Base-by-base conservation (phyloP, 495 filamentous ascomycete genomes). In the Oidiodendron maius region DNA sequence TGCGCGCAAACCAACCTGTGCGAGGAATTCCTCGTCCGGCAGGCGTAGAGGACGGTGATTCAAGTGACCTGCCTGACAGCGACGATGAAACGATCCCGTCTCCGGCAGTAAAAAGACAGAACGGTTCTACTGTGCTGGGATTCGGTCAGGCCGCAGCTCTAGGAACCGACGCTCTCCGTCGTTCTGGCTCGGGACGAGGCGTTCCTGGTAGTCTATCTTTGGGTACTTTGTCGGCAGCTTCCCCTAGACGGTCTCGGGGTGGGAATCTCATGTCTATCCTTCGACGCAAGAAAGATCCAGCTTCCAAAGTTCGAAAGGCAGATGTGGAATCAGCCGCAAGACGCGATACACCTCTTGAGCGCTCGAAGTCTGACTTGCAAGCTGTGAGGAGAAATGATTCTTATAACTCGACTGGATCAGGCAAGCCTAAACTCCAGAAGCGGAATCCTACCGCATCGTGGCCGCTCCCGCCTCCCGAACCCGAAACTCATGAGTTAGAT, bases 41-140 rank as follows among this genome's bases (percentile, higher is more conserved):
- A 21, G 51, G 51, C 36, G 67, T 74, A 26, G 74, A 82, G 50
- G 79, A 80, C 28, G 68, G 70, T 43, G 81, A 86, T 45, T 86
- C 82, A 4, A 83, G 81, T 18, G 82, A 87, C 44, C 69, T 87
- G n/a, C 75, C 82, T 32, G 81, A 84, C 53, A 81, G 77, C 43
- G 65, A 66, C 52, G 57, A 53, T 42, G 46, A 46, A 44, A 51
- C 46, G 48, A 44, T 49, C 18, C n/a, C 46, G 21, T 36, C 48
- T 16, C 12, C 22, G 17, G 20, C 44, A 9, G 46, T 39, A 4
- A 56, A 52, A 40, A 34, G 38, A 15, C 46, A 47, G 18, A 52
- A 55, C 25, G 44, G 49, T 13, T 36, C 8, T 24, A 39, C 43
- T 3, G 15, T 18, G 10, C 9, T 15, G 12, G 41, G 41, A 0